phyloP scores from a whole-genome alignment of 805 yeast genomes.

The Candida ortonii region DNA sequence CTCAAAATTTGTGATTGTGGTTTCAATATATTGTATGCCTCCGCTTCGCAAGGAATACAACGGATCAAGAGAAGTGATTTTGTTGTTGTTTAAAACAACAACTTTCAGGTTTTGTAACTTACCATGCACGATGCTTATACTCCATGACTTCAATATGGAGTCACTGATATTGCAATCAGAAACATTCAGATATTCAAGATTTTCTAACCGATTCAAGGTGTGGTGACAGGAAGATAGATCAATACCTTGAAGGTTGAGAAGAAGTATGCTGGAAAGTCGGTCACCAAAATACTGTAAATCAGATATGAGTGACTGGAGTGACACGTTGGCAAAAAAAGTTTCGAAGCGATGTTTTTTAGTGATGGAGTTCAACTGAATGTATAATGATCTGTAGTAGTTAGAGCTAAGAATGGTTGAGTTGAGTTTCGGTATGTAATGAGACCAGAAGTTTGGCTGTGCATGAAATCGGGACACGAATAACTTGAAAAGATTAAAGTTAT shows the following conservation, averaged over 20 bases:
- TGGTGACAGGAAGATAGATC: slow-evolving; percentile 8
- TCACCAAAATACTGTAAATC: slow-evolving; percentile 9
- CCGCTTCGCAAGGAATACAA: slow-evolving; percentile 5
- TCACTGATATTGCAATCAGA: slow-evolving; percentile 19
- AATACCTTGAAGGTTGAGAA: slow-evolving; percentile 20
- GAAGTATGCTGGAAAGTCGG: slow-evolving; percentile 12
- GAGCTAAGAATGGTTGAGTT: slow-evolving; percentile 12
- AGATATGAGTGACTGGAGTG: slow-evolving; percentile 12
- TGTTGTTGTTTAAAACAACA: slow-evolving; percentile 17
- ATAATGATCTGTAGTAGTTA: slow-evolving; percentile 20
- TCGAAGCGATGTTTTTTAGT: slow-evolving; percentile 34
- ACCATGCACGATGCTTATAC: slow-evolving; percentile 25
- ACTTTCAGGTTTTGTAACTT: slow-evolving; percentile 21
- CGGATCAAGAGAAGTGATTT: slow-evolving; percentile 6
- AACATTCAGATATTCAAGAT: slow-evolving; percentile 23
- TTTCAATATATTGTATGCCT: slow-evolving; percentile 16
- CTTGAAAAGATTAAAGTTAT: slow-evolving; percentile 29
- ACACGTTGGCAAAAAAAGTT: slow-evolving; percentile 30
- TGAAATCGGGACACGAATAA: slow-evolving; percentile 29
- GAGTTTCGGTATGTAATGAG: slow-evolving; percentile 19
- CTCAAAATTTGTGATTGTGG: slow-evolving; percentile 3
- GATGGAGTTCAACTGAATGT: slow-evolving; percentile 16
- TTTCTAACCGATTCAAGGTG: slow-evolving; percentile 9
- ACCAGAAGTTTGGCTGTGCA: slow-evolving; percentile 11
- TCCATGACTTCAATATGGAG: slow-evolving; percentile 24